Base-by-base conservation (phyloP, 2,329 filamentous ascomycete species). In the Alternaria brassicae region DNA sequence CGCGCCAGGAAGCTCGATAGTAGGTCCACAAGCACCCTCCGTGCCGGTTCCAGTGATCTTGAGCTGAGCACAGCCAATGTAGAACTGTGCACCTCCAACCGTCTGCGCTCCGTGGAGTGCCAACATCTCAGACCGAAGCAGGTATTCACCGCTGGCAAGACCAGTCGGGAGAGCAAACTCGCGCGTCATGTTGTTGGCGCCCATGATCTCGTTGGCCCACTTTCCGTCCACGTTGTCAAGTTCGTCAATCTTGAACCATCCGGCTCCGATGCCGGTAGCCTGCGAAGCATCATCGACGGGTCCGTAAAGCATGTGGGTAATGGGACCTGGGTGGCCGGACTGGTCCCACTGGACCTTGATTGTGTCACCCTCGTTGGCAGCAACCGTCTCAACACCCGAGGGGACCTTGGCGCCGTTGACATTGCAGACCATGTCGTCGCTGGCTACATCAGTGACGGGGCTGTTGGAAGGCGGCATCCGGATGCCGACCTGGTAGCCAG, bases 281-380 rank as follows among this genome's bases (percentile, higher is more conserved):
- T 65, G 60, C 27, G 63, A 62, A 10, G 74, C 83, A 77, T 88
- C 89, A 77, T 89, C 86, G 66, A 90, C 81, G 62, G 72, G 74
- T 19, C 72, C 71, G 58, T 72, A 72, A 36, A 77, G 68, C 58
- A 75, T 67, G 63, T 76, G 73, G 13, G 73, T 76, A 56, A 77
- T 76, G 12, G 74, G 72, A 8, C 74, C 74, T 9, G 72, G 73
- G 62, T 76, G 74, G 27, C 63, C 58, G 19, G 72, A 81, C 19
- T 59, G 51, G 56, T 74, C 68, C 71, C 72, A 74, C 48, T 73
- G 64, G 28, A 75, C 71, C 56, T 71, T 76, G 68, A 77, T 75
- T 19, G 62, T 66, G 63, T 75, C 69, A 23, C 70, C 72, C 45
- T 72, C 71, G 34, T 42, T 65, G 27, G 72, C 72, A 12, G 61